Conservation (phyloP, 75 land plant species). For the Pinus tabuliformis region DNA sequence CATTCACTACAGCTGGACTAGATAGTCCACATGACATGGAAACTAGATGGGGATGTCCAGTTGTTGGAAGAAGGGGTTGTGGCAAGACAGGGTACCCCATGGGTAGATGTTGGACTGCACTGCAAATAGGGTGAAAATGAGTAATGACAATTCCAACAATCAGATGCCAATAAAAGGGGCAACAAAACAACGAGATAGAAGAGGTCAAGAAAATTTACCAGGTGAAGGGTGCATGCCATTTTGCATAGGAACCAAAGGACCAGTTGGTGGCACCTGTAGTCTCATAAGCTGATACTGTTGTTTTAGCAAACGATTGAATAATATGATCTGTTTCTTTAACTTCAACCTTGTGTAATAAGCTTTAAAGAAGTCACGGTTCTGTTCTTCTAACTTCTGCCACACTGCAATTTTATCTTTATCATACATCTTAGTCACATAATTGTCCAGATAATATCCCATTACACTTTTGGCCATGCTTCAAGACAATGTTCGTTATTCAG, state of each 20-base stretch:
- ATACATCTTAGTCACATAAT: not conserved
- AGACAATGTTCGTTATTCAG: not conserved
- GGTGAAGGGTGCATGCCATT: constrained; percentile 87
- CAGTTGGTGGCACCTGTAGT: constrained; percentile 49
- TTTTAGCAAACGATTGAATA: constrained; percentile 88
- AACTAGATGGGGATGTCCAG: constrained; percentile 73
- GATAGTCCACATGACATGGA: constrained; percentile 56
- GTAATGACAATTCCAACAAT: constrained; percentile 18
- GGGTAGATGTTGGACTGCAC: constrained; percentile 82
- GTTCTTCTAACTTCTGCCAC: constrained; percentile 97
- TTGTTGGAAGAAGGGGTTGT: constrained; percentile 55
- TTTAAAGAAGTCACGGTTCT: constrained; percentile 93
- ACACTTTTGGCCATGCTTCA: not conserved
- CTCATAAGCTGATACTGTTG: constrained; percentile 74
- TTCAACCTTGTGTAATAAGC: constrained; percentile 93
- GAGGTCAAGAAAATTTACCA: constrained; percentile 30
- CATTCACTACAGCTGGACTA: constrained; percentile 74
- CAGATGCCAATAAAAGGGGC: not conserved
- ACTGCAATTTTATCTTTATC: constrained; percentile 33
- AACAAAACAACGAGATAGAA: not conserved
- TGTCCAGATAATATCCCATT: not conserved
- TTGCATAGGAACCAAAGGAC: constrained; percentile 73
- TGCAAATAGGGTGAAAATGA: constrained; percentile 26
- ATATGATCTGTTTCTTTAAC: constrained; percentile 81
- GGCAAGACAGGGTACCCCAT: constrained; percentile 91